A percentile compares a stretch with the other conserved stretches of the same genome.
phyloP scores from a whole-genome alignment of 2,329 filamentous ascomycete species.

The Emmonsia crescens region DNA sequence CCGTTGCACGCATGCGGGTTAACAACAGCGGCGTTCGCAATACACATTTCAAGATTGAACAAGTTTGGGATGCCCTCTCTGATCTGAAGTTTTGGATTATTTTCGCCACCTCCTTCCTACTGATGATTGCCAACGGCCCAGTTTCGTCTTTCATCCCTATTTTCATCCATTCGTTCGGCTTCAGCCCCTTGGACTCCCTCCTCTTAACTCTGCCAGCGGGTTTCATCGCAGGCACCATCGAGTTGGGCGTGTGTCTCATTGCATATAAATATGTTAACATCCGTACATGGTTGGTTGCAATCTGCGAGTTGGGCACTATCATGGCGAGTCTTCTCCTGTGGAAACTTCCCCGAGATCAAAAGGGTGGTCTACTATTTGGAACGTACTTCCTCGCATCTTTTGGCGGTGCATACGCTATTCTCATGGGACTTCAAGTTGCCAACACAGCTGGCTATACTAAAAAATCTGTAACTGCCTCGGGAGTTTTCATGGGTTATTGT shows the following conservation, averaged over 20 bases:
- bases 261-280: conserved; percentile 28
- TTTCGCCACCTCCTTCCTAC: conserved; percentile 30
- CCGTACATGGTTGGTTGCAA: conserved; percentile 31
- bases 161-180: conserved; percentile 38
- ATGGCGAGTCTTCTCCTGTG: conserved; percentile 32
- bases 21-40: conserved; percentile 27
- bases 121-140: conserved; percentile 37
- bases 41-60: conserved; percentile 35
- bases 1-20: conserved; percentile 17
- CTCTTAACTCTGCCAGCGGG: conserved; percentile 35
- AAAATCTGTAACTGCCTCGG: conserved; percentile 38
- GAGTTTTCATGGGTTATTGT: conserved; percentile 43
- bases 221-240: conserved; percentile 26
- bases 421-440: conserved; percentile 41
- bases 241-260: conserved; percentile 31
- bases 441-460: conserved; percentile 46
- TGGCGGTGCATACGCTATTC: conserved; percentile 39
- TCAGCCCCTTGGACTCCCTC: conserved; percentile 34
- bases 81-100: conserved; percentile 30
- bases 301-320: conserved; percentile 34
- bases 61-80: conserved; percentile 27
- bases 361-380: conserved; percentile 39
- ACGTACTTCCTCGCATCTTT: conserved; percentile 38
- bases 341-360: conserved; percentile 34
- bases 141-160: conserved; percentile 38